Percentiles rank a stretch among this genome's conserved stretches.
Conservation (phyloP, 2,329 filamentous ascomycete species). For the Aureobasidium musti region DNA sequence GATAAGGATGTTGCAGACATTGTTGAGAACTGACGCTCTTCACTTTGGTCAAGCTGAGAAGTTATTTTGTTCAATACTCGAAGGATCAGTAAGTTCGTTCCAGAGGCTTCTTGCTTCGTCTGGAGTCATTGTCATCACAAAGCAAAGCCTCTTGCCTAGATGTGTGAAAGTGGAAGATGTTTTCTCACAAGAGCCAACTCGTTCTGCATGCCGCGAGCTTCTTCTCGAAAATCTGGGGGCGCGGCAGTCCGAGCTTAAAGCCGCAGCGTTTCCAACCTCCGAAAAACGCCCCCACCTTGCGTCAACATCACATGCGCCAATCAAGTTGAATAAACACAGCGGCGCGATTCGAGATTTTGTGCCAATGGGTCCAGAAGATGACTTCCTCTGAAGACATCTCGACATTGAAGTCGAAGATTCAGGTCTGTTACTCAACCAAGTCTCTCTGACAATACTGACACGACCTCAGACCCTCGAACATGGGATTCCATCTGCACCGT, state of each 20-base stretch:
- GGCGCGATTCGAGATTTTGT: not conserved
- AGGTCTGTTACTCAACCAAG: not conserved
- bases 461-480: slow-evolving; percentile 7
- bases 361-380: slow-evolving; percentile 4
- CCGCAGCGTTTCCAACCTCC: not conserved
- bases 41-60: not conserved
- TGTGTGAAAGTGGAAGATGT: not conserved
- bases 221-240: not conserved
- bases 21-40: not conserved
- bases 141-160: not conserved
- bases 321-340: slow-evolving; percentile 8
- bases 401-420: slow-evolving; percentile 2
- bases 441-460: not conserved
- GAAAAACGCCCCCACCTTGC: not conserved
- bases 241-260: not conserved
- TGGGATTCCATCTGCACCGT: slow-evolving; percentile 43
- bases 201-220: not conserved
- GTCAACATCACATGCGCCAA: slow-evolving; percentile 24
- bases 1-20: slow-evolving; percentile 2
- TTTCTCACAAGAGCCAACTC: not conserved
- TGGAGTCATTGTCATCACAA: not conserved
- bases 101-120: not conserved
- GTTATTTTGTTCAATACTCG: not conserved
- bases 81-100: not conserved
- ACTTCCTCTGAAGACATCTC: not conserved